Evolutionary conservation across 192 early-diverging fungal species (phyloP), one percentile per base, ranked within the genome.

Genomic region (Linnemannia zychae): DNA sequence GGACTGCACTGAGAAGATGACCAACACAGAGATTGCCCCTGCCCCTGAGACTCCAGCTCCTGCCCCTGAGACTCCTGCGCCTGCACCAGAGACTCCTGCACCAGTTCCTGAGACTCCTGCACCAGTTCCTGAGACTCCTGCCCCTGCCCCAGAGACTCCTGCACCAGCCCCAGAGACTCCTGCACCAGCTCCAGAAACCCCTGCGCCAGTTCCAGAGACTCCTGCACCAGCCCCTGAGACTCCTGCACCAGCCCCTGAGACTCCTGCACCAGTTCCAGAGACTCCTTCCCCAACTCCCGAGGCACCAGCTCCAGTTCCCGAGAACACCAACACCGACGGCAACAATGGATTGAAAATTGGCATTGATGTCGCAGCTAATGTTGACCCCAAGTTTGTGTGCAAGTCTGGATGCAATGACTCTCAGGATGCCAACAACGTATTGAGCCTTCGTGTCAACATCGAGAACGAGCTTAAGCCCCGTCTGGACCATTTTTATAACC

Each of bases 1-100:
- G 74, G 83, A 85, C 69, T 79, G 77, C 40, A 76, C 77, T 31
- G 83, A 85, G 65, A 79, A 76, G 57, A 85, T 85, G 83, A 85
- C 74, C 70, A 66, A 76, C 28, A 79, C 77, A 4, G 74, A 76
- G 34, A 78, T 85, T 33, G 67, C 36, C 2, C 77, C 74, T 69
- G 67, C 38, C 2, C 28, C 65, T 17, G 38, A 57, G 18, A 48
- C 47, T 34, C 71, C 74, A 7, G 53, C 28, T 0, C 48, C 67
- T 6, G 47, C 49, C 0, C 67, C 48, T 5, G 57, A 50, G 31
- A 34, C n/a, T 1, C 47, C 52, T 9, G 71, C 71, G 1, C 47
- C 70, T 7, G 34, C 46, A 49, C 20, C 46, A n/a, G 57, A 9
- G 71, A 52, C 63, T 9, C 49, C 47, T 22, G 28, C 11, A 50